These are phyloP conservation scores for Liriodendron chinense DNA, from an alignment of 164 flowering plant species.

Conservation along the genomic window DNA sequence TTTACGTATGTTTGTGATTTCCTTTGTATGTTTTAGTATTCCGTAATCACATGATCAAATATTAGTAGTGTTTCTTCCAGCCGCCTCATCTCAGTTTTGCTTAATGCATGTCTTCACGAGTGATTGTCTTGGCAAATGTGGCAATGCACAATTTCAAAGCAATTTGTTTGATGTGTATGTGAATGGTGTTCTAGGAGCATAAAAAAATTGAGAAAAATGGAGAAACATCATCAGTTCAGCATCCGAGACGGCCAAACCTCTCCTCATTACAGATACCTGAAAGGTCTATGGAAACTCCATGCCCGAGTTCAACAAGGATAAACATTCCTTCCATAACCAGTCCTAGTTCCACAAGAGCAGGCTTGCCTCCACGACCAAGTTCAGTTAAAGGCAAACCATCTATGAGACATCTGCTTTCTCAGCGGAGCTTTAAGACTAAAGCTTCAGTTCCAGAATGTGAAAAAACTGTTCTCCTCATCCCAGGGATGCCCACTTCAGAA, in stretches of 20 bases:
- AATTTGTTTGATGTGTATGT: background rate
- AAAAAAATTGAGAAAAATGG: conserved; percentile 10
- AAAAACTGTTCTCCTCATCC: conserved; percentile 54
- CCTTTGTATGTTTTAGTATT: too few species aligned
- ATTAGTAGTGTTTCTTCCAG: too few species aligned
- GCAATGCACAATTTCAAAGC: too few species aligned
- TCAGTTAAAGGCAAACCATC: conserved; percentile 52
- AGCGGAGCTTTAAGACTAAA: conserved; percentile 47
- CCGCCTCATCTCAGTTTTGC: too few species aligned
- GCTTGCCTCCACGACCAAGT: conserved; percentile 63
- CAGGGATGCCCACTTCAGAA: conserved; percentile 42
- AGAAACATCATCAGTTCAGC: conserved; percentile 24
- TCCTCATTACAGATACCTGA: conserved; percentile 57
- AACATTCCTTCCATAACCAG: conserved; percentile 40
- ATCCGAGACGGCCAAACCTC: conserved; percentile 52
- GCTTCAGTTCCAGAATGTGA: conserved; percentile 45
- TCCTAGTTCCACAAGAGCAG: conserved; percentile 47
- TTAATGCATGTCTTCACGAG: too few species aligned
- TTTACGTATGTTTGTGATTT: too few species aligned
- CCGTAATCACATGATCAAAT: too few species aligned
- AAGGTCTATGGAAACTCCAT: conserved; percentile 44
- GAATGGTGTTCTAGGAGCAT: conserved; percentile 16
- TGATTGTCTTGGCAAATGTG: too few species aligned
- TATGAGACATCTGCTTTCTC: conserved; percentile 55
- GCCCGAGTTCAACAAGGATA: conserved; percentile 28